Base-by-base conservation (phyloP, 257 asterid species). In the Solanum ossicruentum region DNA sequence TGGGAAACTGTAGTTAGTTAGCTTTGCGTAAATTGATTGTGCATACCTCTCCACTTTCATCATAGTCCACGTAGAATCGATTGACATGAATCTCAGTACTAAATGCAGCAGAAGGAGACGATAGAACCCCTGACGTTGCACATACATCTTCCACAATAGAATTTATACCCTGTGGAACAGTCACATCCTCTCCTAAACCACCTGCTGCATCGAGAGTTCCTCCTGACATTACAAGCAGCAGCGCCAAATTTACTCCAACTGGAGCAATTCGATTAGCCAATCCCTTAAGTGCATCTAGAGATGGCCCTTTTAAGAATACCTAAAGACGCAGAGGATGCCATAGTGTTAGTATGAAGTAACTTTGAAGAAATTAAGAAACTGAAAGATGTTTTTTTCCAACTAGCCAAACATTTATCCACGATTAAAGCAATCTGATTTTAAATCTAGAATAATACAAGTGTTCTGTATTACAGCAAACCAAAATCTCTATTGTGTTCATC, bases 201-300 rank as follows among this genome's bases (percentile, higher is more conserved):
- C 98, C 96, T 60, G 90, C 82, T 41, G 98, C 98, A 88, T 94
- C 94, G 47, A 96, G 90, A 88, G 97, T 96, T 89, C 98, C 99
- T 70, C 98, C 99, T 3, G 87, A 90, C 99, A 96, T 96, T 84
- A 93, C 85, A 39, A 96, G 89, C 71, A 95, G 88, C 88, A 96
- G 75, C 3, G 98, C 97, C 86, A 93, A 84, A 83, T 95, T 98
- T 84, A 96, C 98, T 88, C 99, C 98, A 16, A 96, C 91, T 11
- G 98, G 97, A 81, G 97, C 96, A 86, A 95, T 88, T 69, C 97
- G 89, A 83, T 97, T 96, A 5, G 94, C 98, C 85, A 94, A 83
- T 47, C 97, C 96, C 86, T 89, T 92, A 89, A 97, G 95, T 61
- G 98, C 98, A 81, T 93, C 93, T 67, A 97, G 83, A 10, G 99